Conservation (phyloP, 2,329 filamentous ascomycete species). For the Zymoseptoria ardabiliae region DNA sequence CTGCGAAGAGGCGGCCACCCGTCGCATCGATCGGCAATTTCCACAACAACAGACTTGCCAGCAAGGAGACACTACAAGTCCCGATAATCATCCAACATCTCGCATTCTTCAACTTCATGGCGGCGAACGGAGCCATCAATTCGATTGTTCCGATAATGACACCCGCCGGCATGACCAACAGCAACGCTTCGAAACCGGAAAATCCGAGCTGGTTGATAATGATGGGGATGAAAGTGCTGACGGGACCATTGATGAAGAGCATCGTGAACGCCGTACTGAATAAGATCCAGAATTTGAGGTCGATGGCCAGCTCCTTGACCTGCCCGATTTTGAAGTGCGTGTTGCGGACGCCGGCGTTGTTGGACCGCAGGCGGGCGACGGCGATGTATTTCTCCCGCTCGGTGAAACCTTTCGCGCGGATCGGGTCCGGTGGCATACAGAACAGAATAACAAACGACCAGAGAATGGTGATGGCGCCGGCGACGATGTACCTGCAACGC, state of each 20-base stretch:
- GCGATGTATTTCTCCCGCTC: slow-evolving; percentile 27
- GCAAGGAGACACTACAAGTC: slow-evolving; percentile 37
- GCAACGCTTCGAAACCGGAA: slow-evolving; percentile 36
- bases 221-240: slow-evolving; percentile 40
- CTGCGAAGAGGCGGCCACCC: slow-evolving; percentile 43
- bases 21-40: slow-evolving; percentile 35
- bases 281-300: slow-evolving; percentile 35
- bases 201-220: slow-evolving; percentile 43
- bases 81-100: slow-evolving; percentile 35
- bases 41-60: slow-evolving; percentile 40
- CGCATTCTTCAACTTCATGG: slow-evolving; percentile 32
- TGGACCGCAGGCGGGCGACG: slow-evolving; percentile 22
- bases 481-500: slow-evolving; percentile 35
- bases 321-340: slow-evolving; percentile 41
- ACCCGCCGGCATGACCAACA: slow-evolving; percentile 38
- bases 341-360: slow-evolving; percentile 32
- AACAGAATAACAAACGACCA: slow-evolving; percentile 36
- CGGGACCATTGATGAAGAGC: slow-evolving; percentile 41
- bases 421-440: slow-evolving; percentile 36
- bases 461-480: slow-evolving; percentile 36
- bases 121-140: slow-evolving; percentile 35
- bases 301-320: slow-evolving; percentile 30
- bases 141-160: slow-evolving; percentile 33
- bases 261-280: slow-evolving; percentile 35
- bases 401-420: slow-evolving; percentile 36